Percentiles rank a stretch among this genome's conserved stretches.
These are phyloP conservation scores for Periconia macrospinosa DNA, from an alignment of 2,329 filamentous ascomycete species.

Conservation along the genomic window DNA sequence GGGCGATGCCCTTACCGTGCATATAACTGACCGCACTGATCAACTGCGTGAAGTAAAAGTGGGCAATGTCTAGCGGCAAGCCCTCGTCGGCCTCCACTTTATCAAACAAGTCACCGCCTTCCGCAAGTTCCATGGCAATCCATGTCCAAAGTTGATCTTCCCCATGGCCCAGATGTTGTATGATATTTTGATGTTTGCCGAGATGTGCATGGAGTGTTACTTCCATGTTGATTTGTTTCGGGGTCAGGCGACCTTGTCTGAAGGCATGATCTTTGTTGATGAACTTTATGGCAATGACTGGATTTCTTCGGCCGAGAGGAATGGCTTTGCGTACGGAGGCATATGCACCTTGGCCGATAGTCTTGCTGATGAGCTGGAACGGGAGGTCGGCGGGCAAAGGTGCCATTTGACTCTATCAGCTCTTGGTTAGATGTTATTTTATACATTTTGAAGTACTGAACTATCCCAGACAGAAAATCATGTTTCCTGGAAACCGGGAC, in stretches of 20 bases:
- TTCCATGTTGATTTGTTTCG: constrained; percentile 90
- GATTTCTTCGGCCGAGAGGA: constrained; percentile 67
- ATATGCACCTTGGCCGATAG: constrained; percentile 94
- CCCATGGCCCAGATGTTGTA: constrained; percentile 85
- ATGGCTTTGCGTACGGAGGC: constrained; percentile 96
- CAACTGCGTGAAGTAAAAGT: constrained; percentile 93
- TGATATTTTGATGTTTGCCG: constrained; percentile 88
- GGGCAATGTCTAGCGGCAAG: constrained; percentile 90
- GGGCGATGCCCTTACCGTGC: constrained; percentile 92
- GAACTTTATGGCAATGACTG: constrained; percentile 95
- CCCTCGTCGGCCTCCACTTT: constrained; percentile 98
- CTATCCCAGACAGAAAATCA: not conserved
- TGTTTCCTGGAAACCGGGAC: too few relatives aligned
- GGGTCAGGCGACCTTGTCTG: constrained; percentile 82
- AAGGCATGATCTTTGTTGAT: constrained; percentile 97
- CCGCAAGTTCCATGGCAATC: constrained; percentile 98
- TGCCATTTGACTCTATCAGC: constrained; percentile 76
- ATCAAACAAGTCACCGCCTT: constrained; percentile 96
- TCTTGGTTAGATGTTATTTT: not conserved
- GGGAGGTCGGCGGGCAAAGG: constrained; percentile 83
- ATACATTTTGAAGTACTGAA: not conserved
- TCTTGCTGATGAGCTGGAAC: constrained; percentile 93
- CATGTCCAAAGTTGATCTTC: constrained; percentile 88
- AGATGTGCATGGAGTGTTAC: constrained; percentile 87
- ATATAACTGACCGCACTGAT: constrained; percentile 90